Percentiles rank a stretch among this genome's conserved stretches.
These are phyloP conservation scores for Lathyrus sativus DNA, from an alignment of 306 rosid genomes.

Conservation along the genomic window DNA sequence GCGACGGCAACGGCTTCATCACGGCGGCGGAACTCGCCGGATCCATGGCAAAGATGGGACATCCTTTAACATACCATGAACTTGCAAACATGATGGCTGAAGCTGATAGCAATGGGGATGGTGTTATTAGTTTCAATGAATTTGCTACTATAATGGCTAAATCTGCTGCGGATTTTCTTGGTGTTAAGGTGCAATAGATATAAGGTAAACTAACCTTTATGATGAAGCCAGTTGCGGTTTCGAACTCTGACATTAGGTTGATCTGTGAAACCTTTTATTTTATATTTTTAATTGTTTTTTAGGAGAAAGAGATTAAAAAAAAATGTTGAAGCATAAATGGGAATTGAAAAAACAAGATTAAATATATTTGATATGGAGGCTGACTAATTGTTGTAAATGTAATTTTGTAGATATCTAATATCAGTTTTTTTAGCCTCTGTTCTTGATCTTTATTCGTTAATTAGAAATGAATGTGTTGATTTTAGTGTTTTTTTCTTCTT, in stretches of 20 bases:
- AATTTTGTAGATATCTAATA: conserved; percentile 1
- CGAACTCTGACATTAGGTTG: background rate
- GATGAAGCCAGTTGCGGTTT: background rate
- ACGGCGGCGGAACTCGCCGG: conserved; percentile 81
- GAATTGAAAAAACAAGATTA: background rate
- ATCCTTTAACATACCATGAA: conserved; percentile 65
- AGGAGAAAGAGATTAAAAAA: background rate
- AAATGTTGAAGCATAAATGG: background rate
- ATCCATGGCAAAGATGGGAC: conserved; percentile 89
- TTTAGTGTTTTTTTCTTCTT: background rate
- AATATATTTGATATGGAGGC: background rate
- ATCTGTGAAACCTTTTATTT: background rate
- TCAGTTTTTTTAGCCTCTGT: background rate
- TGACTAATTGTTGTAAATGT: conserved; percentile 21
- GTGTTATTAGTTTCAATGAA: conserved; percentile 77
- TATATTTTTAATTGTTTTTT: background rate
- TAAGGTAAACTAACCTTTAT: background rate
- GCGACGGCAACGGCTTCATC: conserved; percentile 84
- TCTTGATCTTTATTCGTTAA: background rate
- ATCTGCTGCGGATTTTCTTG: conserved; percentile 79
- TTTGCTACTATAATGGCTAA: conserved; percentile 68
- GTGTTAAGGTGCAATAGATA: conserved; percentile 39
- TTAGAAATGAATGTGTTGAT: background rate
- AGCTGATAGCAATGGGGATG: conserved; percentile 81
- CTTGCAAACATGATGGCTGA: conserved; percentile 70